Conservation (phyloP, 2,329 filamentous ascomycete genomes). For the Fusarium citri region DNA sequence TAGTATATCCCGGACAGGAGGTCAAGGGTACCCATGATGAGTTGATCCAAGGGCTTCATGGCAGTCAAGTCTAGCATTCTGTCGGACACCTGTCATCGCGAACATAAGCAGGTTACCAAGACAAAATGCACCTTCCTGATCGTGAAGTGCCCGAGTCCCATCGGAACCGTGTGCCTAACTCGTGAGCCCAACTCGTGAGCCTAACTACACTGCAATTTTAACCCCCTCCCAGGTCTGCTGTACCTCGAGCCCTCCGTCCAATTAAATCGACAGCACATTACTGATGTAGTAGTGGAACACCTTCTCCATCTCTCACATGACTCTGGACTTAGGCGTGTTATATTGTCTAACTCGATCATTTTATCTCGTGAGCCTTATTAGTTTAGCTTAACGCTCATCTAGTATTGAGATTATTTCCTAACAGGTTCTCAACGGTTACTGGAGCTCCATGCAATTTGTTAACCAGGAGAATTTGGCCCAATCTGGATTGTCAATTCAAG, state of each 20-base stretch:
- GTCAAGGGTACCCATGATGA: no score
- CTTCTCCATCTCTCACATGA: not conserved
- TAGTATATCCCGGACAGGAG: no score
- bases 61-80: no score
- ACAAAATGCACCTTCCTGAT: no score
- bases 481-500: not conserved
- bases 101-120: not conserved
- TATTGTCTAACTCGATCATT: fast-evolving
- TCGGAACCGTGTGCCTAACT: not conserved
- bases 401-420: not conserved
- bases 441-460: not conserved
- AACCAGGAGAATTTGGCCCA: fast-evolving
- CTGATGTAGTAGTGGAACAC: not conserved
- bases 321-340: fast-evolving
- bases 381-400: not conserved
- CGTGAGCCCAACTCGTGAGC: not conserved
- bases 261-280: not conserved
- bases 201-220: not conserved
- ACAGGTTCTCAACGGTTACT: not conserved
- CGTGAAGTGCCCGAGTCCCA: no score
- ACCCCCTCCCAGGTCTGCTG: not conserved
- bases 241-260: not conserved
- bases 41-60: no score
- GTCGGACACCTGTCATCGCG: no score
- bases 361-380: not conserved